A percentile compares a stretch with the other conserved stretches of the same genome.
Conservation (phyloP, 371 early-diverging fungal species). For the Mortierella sp. region DNA sequence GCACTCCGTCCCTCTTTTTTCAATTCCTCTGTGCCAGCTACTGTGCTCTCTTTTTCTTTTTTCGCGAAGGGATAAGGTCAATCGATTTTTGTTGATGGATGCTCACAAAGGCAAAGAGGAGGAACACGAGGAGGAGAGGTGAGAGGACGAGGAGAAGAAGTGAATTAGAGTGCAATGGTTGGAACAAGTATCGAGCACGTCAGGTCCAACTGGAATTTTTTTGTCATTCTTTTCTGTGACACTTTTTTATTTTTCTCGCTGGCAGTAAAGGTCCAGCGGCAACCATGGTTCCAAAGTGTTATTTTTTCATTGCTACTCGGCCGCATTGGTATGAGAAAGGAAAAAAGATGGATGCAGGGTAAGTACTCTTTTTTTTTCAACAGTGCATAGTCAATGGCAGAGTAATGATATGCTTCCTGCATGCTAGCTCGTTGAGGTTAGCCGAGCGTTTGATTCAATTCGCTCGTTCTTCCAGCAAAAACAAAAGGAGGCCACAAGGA, state of each 20-base stretch:
- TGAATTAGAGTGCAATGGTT: neutral
- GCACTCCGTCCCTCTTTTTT: too few species aligned
- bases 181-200: neutral
- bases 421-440: neutral
- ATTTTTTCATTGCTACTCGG: too few species aligned
- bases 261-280: neutral
- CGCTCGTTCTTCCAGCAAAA: neutral
- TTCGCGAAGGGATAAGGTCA: neutral
- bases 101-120: neutral
- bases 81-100: neutral
- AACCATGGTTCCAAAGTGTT: neutral
- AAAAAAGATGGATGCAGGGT: too few species aligned
- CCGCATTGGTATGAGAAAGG: too few species aligned
- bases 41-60: too few species aligned
- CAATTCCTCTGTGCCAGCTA: too few species aligned
- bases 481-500: neutral
- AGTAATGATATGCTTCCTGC: too few species aligned
- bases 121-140: neutral
- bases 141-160: neutral
- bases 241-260: neutral
- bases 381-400: too few species aligned
- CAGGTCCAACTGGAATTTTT: neutral
- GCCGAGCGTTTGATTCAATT: neutral
- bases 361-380: too few species aligned
- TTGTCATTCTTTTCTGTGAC: neutral